phyloP scores from a whole-genome alignment of 495 filamentous ascomycete species.

The Penicillium turbatum region DNA sequence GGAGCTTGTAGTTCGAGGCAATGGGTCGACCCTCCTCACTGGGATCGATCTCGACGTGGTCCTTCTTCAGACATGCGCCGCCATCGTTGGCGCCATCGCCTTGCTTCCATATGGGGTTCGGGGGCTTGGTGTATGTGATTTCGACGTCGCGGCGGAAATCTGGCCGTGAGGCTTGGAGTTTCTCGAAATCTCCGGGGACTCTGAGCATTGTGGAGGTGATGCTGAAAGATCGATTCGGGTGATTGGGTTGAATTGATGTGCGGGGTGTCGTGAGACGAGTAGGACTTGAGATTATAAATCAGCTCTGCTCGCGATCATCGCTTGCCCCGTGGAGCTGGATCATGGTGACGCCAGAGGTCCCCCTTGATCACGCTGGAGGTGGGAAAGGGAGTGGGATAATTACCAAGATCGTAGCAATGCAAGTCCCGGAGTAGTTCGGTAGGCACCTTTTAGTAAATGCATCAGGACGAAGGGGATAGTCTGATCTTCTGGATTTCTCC shows the following conservation, averaged over 20 bases:
- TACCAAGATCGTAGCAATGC: not conserved
- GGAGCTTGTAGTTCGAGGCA: conserved; percentile 82
- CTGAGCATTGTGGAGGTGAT: conserved; percentile 28
- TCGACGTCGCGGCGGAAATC: conserved; percentile 51
- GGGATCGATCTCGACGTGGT: conserved; percentile 79
- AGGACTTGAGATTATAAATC: conserved; percentile 5
- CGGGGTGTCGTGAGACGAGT: not conserved
- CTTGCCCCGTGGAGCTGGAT: not conserved
- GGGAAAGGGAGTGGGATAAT: not conserved
- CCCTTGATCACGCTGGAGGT: not conserved
- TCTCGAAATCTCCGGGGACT: conserved; percentile 65
- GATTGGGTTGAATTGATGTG: not conserved
- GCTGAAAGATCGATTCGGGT: conserved; percentile 13
- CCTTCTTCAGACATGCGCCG: conserved; percentile 49
- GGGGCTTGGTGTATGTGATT: conserved; percentile 64
- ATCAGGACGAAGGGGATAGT: not conserved
- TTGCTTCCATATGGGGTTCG: conserved; percentile 68
- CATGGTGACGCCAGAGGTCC: not conserved
- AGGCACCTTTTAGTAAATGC: not conserved
- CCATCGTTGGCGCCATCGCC: conserved; percentile 71
- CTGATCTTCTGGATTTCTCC: not conserved
- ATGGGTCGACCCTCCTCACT: conserved; percentile 64
- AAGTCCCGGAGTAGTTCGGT: not conserved
- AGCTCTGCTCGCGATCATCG: not conserved
- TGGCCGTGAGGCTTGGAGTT: conserved; percentile 67